Conservation (phyloP, 2,329 filamentous ascomycete species). For the Gliomastix tumulicola region DNA sequence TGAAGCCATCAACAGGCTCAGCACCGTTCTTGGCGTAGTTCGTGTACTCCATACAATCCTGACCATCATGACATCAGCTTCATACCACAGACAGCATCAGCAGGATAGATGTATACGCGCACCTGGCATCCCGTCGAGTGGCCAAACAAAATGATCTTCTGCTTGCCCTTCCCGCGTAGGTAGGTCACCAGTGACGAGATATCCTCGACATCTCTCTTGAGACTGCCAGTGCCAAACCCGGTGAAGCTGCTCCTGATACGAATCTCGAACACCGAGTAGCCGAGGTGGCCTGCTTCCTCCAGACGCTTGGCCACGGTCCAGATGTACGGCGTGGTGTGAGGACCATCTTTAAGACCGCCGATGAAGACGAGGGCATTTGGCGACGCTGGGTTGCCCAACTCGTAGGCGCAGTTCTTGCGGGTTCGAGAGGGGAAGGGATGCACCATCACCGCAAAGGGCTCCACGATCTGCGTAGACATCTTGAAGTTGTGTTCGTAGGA, state of each 20-base stretch:
- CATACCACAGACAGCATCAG: background rate
- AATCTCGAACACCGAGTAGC: conserved; percentile 50
- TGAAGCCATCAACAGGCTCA: conserved; percentile 62
- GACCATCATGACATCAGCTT: background rate
- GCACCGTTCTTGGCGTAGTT: conserved; percentile 30
- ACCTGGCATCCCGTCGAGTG: conserved; percentile 55
- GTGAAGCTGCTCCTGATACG: conserved; percentile 47
- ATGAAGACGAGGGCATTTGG: conserved; percentile 61
- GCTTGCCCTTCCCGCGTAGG: conserved; percentile 39
- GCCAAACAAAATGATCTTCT: conserved; percentile 48
- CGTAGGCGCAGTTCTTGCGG: conserved; percentile 34
- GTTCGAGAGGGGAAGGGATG: conserved; percentile 37
- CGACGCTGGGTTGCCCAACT: conserved; percentile 29
- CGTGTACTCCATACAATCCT: conserved; percentile 53
- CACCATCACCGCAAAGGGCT: conserved; percentile 33
- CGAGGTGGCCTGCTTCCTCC: conserved; percentile 24
- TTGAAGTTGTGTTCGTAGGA: too few relatives aligned
- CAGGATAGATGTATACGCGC: conserved; percentile 6
- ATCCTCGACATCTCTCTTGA: conserved; percentile 46
- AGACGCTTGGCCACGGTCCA: conserved; percentile 37
- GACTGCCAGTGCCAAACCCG: conserved; percentile 42
- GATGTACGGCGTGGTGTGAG: conserved; percentile 56
- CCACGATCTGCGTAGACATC: conserved; percentile 1
- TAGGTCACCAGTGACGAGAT: conserved; percentile 46
- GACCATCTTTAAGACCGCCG: conserved; percentile 63